Evolutionary conservation across 768 basidiomycete genomes (phyloP).

Genomic region (Boletus bicolor): DNA sequence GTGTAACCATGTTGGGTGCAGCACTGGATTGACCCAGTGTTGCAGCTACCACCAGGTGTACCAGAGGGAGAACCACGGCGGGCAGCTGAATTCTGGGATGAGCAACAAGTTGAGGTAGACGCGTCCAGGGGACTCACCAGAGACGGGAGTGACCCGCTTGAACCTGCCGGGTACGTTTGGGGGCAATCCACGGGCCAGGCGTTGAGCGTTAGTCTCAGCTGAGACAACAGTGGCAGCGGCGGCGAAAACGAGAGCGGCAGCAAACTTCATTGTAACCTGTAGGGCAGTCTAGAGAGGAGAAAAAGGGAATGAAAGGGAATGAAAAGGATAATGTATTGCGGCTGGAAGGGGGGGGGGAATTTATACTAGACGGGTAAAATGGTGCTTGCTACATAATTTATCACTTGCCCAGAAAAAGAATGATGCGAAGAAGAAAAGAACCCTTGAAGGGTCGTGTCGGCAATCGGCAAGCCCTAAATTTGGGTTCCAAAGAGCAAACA

Average conservation of each 20-base stretch:
- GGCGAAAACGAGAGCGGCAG: slow-evolving; percentile 34
- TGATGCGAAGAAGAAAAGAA: not conserved
- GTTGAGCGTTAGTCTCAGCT: slow-evolving; percentile 49
- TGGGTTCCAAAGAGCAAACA: not conserved
- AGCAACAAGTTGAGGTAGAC: not conserved
- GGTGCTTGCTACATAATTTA: too few relatives aligned
- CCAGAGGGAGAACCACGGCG: slow-evolving; percentile 36
- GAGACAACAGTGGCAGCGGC: slow-evolving; percentile 37
- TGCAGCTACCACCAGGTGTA: slow-evolving; percentile 26
- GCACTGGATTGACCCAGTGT: slow-evolving; percentile 18
- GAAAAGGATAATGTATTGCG: too few relatives aligned
- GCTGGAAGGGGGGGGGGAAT: not conserved
- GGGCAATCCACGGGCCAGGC: slow-evolving; percentile 51
- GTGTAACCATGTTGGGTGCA: slow-evolving; percentile 5
- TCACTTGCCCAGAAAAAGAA: too few relatives aligned
- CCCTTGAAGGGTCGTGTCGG: slow-evolving; percentile 14
- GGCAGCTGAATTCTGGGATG: slow-evolving; percentile 33
- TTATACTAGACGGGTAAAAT: slow-evolving; percentile 8
- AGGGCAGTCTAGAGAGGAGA: not conserved
- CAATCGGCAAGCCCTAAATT: slow-evolving; percentile 8
- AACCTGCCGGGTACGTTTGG: slow-evolving; percentile 40
- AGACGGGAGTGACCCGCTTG: slow-evolving; percentile 31
- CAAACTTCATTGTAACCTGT: slow-evolving; percentile 28
- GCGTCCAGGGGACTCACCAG: slow-evolving; percentile 25
- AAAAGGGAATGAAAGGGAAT: too few relatives aligned